phyloP scores from a whole-genome alignment of 805 yeast species.

The Allodekkera sacchari region DNA sequence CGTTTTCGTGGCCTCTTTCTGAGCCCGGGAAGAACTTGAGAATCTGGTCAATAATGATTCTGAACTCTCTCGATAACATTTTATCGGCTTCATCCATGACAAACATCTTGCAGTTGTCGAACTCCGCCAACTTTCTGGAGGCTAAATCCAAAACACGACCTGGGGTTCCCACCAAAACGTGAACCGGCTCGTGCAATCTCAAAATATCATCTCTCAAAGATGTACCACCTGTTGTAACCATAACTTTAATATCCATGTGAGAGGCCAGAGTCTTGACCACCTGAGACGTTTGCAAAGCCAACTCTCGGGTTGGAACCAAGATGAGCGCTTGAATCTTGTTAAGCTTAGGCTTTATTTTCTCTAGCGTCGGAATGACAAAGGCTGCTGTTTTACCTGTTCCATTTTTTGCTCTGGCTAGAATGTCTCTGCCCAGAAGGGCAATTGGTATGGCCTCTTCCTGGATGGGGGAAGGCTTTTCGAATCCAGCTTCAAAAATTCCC shows the following conservation, averaged over 20 bases:
- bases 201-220: constrained; percentile 87
- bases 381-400: constrained; percentile 99
- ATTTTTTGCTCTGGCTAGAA: constrained; percentile 94
- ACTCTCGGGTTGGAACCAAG: constrained; percentile 94
- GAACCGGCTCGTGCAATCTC: constrained; percentile 88
- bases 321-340: constrained; percentile 86
- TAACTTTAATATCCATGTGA: constrained; percentile 84
- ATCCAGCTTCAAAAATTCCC: constrained; percentile 99
- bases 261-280: constrained; percentile 94
- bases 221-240: constrained; percentile 99
- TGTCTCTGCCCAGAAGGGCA: constrained; percentile 91
- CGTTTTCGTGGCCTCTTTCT: constrained; percentile 28
- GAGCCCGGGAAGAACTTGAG: constrained; percentile 63
- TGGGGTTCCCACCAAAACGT: constrained; percentile 93
- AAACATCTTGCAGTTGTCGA: constrained; percentile 77
- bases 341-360: constrained; percentile 75
- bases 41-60: constrained; percentile 78
- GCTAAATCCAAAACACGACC: constrained; percentile 96
- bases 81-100: constrained; percentile 99
- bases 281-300: constrained; percentile 95
- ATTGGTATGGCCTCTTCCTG: constrained; percentile 97
- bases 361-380: constrained; percentile 87
- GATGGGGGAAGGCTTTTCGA: constrained; percentile 95
- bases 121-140: constrained; percentile 76
- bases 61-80: constrained; percentile 86